Evolutionary conservation across 768 basidiomycete species (phyloP).

Genomic region (Termitomyces sp.): DNA sequence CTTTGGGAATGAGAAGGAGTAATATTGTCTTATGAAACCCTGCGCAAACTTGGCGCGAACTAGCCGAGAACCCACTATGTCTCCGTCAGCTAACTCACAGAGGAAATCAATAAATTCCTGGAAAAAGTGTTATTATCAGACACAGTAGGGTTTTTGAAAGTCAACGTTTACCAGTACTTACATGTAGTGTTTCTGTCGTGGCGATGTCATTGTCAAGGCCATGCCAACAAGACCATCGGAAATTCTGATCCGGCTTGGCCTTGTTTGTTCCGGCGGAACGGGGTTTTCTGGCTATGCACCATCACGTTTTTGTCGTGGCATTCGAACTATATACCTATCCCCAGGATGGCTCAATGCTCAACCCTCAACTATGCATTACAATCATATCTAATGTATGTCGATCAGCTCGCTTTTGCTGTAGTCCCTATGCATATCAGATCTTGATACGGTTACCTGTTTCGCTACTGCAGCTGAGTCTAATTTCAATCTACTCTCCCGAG

Average conservation of each 20-base stretch:
- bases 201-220: constrained; percentile 7
- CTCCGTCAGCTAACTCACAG: constrained; percentile 8
- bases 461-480: too few relatives aligned
- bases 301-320: too few relatives aligned
- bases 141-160: too few relatives aligned
- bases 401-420: neutral
- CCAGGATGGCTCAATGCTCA: too few relatives aligned
- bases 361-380: neutral
- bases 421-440: too few relatives aligned
- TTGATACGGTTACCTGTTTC: too few relatives aligned
- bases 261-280: constrained; percentile 5
- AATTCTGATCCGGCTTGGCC: constrained; percentile 10
- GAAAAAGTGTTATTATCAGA: constrained; percentile 2
- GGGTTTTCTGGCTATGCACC: too few relatives aligned
- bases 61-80: constrained; percentile 12
- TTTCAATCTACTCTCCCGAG: too few relatives aligned
- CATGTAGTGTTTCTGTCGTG: neutral
- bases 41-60: neutral
- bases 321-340: too few relatives aligned
- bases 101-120: neutral
- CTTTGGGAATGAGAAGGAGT: neutral
- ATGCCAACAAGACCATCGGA: neutral
- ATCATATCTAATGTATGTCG: neutral
- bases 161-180: neutral
- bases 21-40: neutral